Evolutionary conservation across 1,139 yeast genomes (phyloP).

Genomic region (Zygotorulaspora mrakii): DNA sequence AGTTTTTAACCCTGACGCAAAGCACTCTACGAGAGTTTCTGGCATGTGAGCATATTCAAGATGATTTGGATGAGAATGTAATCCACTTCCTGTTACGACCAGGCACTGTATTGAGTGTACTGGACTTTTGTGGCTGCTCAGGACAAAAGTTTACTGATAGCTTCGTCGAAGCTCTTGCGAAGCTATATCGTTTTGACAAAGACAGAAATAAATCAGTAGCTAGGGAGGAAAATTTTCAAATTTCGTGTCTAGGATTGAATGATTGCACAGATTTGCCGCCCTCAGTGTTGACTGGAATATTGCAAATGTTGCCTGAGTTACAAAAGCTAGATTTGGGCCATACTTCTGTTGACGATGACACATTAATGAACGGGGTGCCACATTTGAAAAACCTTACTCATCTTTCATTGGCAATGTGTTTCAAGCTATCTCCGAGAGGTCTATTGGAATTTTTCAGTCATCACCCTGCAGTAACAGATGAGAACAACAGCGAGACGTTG

Average conservation of each 20-base stretch:
- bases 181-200: conserved; percentile 22
- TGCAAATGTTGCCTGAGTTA: conserved; percentile 56
- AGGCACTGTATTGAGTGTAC: conserved; percentile 56
- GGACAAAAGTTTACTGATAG: conserved; percentile 60
- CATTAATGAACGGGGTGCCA: conserved; percentile 47
- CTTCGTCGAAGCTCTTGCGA: conserved; percentile 40
- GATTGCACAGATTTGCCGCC: conserved; percentile 79
- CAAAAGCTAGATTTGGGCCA: conserved; percentile 77
- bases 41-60: conserved; percentile 83
- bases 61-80: conserved; percentile 64
- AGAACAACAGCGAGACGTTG: conserved; percentile 42
- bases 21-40: conserved; percentile 74
- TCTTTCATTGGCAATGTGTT: conserved; percentile 74
- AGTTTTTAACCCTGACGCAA: conserved; percentile 56
- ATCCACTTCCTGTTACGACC: conserved; percentile 59
- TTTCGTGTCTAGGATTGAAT: conserved; percentile 67
- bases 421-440: conserved; percentile 70
- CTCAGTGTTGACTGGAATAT: conserved; percentile 50
- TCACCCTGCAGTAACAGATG: conserved; percentile 64
- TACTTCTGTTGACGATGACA: conserved; percentile 64
- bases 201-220: conserved; percentile 14
- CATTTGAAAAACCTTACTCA: conserved; percentile 62
- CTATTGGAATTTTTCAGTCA: conserved; percentile 65
- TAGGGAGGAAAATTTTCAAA: conserved; percentile 35
- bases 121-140: conserved; percentile 89